phyloP scores from a whole-genome alignment of 192 early-diverging fungal species.

The Chytriomyces hyalinus region DNA sequence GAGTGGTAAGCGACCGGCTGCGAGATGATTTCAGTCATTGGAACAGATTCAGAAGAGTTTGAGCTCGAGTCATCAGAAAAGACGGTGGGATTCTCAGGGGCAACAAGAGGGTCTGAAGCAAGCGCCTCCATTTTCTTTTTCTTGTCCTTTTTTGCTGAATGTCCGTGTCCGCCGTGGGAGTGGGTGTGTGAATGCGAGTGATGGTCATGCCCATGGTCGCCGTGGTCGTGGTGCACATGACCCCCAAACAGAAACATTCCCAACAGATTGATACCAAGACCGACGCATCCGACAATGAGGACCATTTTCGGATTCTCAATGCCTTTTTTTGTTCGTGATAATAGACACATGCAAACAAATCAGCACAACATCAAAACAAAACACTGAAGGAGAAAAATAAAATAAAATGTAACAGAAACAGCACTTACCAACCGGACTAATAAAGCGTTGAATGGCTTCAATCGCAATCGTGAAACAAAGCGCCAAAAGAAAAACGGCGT shows the following conservation, averaged over 20 bases:
- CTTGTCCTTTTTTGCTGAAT: background rate
- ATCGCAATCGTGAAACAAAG: slow-evolving; percentile 90
- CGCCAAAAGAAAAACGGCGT: slow-evolving; percentile 87
- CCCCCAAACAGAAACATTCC: slow-evolving; percentile 83
- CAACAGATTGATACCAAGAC: slow-evolving; percentile 77
- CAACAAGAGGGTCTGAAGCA: background rate
- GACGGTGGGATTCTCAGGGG: background rate
- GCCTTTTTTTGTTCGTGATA: slow-evolving; percentile 31
- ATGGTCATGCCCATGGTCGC: slow-evolving; percentile 31
- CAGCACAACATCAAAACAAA: background rate
- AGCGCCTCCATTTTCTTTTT: background rate
- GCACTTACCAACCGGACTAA: slow-evolving; percentile 60
- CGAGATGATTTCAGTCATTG: background rate
- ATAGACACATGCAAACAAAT: background rate
- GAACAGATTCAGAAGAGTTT: background rate
- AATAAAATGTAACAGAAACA: too few relatives aligned
- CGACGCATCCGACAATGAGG: slow-evolving; percentile 77
- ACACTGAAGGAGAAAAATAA: background rate
- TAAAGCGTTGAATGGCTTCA: slow-evolving; percentile 83
- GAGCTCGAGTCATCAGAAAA: background rate
- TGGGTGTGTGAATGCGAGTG: slow-evolving; percentile 21
- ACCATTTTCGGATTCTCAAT: slow-evolving; percentile 77
- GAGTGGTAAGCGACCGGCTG: background rate
- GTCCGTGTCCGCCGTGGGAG: background rate
- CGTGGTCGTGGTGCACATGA: slow-evolving; percentile 39